Base-by-base conservation (phyloP, 2,329 filamentous ascomycete species). In the Aspergillus sojae region DNA sequence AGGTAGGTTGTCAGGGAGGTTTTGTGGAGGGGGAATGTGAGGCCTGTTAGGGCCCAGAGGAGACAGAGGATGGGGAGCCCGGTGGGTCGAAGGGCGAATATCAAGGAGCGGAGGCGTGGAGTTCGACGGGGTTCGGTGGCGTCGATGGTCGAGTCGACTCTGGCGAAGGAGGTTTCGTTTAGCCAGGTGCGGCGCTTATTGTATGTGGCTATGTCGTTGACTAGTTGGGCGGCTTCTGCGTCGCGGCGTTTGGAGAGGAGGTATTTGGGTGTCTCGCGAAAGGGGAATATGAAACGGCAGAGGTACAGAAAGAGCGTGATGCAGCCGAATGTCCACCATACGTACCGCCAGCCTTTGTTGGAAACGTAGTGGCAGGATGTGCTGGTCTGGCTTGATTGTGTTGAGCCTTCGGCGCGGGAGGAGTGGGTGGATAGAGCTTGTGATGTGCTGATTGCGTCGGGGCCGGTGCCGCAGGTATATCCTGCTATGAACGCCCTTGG, bases 341-440 rank as follows among this genome's bases (percentile, higher is more conserved):
- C 58, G 28, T 68, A 70, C n/a, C 68, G 67, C 68, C 68, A 70
- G 34, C 68, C 68, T 57, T 67, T 68, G 55, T 70, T 70, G 50
- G 62, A 63, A 21, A 68, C 68, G 55, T 69, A 69, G 55, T 69
- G 68, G 48, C 67, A 69, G 19, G 65, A 67, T 23, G 60, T 57
- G 58, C 50, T 64, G 55, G 60, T 58, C 30, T 61, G 55, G 9
- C 58, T 52, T 34, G 58, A 57, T 16, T 52, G 46, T 1, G 50
- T 43, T 52, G 64, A 54, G 12, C n/a, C 4, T 5, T 21, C 43
- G 11, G n/a, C 43, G 3, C 43, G n/a, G 21, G 43, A 45, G n/a
- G 43, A 23, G 11, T 45, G n/a, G 12, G n/a, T 45, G 4, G 21
- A 45, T 6, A 67, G 45, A 6, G 62, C 54, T 21, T 66, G 36